phyloP scores from a whole-genome alignment of 257 asterid species.

The Osmanthus fragrans region DNA sequence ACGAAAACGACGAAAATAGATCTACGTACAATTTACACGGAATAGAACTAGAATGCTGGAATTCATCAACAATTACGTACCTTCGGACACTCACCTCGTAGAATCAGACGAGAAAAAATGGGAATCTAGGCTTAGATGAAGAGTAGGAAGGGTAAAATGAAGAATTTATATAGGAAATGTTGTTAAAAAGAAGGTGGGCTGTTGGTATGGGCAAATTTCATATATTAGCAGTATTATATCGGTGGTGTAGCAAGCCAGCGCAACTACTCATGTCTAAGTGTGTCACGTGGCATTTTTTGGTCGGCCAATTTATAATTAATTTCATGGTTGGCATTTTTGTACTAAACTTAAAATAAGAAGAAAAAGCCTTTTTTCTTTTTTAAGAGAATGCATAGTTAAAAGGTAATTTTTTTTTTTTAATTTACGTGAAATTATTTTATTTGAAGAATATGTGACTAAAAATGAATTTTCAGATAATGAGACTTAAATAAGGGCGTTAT shows the following conservation, averaged over 20 bases:
- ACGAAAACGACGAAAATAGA: constrained; percentile 27
- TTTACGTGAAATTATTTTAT: too few species aligned
- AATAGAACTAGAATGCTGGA: neutral
- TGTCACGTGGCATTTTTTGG: neutral
- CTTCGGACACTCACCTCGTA: constrained; percentile 23
- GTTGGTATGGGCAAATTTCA: neutral
- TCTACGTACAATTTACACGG: constrained; percentile 18
- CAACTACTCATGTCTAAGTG: neutral
- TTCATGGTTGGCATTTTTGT: too few species aligned
- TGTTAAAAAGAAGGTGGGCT: constrained; percentile 44
- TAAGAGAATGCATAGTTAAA: too few species aligned
- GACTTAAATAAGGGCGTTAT: too few species aligned
- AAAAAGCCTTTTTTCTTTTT: too few species aligned
- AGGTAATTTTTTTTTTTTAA: too few species aligned
- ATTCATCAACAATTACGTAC: constrained; percentile 38
- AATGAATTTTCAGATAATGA: too few species aligned
- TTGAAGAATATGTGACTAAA: too few species aligned
- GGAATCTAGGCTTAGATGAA: constrained; percentile 24
- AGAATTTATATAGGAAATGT: constrained; percentile 14
- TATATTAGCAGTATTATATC: neutral
- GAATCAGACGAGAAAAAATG: constrained; percentile 6
- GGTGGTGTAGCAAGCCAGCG: neutral
- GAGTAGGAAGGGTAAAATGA: constrained; percentile 18
- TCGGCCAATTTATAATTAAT: neutral
- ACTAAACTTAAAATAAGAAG: too few species aligned